Evolutionary conservation across 176 grass and related monocot genomes (phyloP), one percentile per base, ranked within the genome.

Genomic region (Dactylis glomerata): DNA sequence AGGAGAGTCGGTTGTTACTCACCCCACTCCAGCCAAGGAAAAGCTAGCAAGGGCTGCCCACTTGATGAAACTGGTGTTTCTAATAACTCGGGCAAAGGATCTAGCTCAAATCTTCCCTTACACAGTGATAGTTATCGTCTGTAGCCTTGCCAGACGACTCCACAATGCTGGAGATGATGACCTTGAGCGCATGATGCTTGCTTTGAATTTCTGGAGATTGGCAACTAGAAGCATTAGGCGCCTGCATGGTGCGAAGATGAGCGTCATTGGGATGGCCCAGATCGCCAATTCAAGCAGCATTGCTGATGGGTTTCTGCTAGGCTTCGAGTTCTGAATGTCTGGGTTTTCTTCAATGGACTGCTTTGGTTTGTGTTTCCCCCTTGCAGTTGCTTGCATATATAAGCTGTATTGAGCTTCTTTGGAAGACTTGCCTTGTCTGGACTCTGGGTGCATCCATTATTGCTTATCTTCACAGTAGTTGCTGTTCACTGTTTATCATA

Each of bases 241-340:
- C 78, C 89, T 91, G 58, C 89, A 86, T 47, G 91, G 91, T 65
- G 84, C 62, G 34, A 96, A 81, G 83, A 93, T 56, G 84, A 93
- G 89, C 15, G 86, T 89, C 87, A 91, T 56, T 15, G 91, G 91
- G 75, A 89, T 86, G 65, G 85, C 32, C 68, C 91, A 93, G 68
- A 91, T 70, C 52, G 86, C 89, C 16, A 96, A 75, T 26, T 75
- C 82, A 33, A 89, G 50, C 72, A 85, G 68, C 94, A 91, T 93
- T 50, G 62, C 41, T 42, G 70, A 23, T 33, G 54, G 36, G 42
- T 74, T 66, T 81, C 56, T 52, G 42, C 67, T 34, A 54, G 51
- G 77, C 42, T 62, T 75, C 81, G 61, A 27, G n/a, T 52, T 52
- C 54, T 64, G 61, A 47, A 44, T 74, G 14, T 79, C 52, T 55